Evolutionary conservation across 345 rosid genomes (phyloP).

Genomic region (Passiflora organensis): DNA sequence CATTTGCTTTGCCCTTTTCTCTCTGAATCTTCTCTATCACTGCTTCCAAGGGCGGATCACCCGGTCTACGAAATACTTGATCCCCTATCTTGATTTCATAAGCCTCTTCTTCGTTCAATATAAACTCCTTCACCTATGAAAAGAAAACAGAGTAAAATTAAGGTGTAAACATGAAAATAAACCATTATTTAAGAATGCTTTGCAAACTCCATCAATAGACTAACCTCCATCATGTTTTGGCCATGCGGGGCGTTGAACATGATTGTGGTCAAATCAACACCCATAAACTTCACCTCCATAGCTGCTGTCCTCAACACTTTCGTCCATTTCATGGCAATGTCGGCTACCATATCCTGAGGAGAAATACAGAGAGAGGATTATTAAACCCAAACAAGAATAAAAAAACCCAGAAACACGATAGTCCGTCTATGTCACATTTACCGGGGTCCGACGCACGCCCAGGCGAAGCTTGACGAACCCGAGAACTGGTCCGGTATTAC

Average conservation of each 20-base stretch:
- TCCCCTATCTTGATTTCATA: slow-evolving; percentile 87
- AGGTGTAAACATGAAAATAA: background rate
- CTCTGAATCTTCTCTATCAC: slow-evolving; percentile 40
- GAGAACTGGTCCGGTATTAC: slow-evolving; percentile 49
- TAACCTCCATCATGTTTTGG: slow-evolving; percentile 53
- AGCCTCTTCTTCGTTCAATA: slow-evolving; percentile 66
- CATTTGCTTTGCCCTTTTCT: slow-evolving; percentile 18
- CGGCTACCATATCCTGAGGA: slow-evolving; percentile 59
- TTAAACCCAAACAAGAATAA: background rate
- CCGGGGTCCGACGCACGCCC: slow-evolving; percentile 62
- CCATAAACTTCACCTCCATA: slow-evolving; percentile 59
- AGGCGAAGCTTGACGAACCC: slow-evolving; percentile 90
- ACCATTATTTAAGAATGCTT: background rate
- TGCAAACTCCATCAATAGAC: background rate
- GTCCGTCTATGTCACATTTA: slow-evolving; percentile 1
- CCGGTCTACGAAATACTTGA: slow-evolving; percentile 60
- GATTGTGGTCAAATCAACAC: slow-evolving; percentile 62
- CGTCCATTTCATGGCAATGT: slow-evolving; percentile 69
- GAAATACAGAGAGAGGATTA: too few species aligned
- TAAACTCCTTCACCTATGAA: slow-evolving; percentile 70
- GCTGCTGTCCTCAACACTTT: slow-evolving; percentile 71
- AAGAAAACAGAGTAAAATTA: background rate
- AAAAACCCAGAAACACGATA: background rate
- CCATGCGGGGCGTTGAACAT: slow-evolving; percentile 80
- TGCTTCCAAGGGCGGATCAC: slow-evolving; percentile 78